These are phyloP conservation scores for Chaetomium olivaceum DNA, from an alignment of 2,329 filamentous ascomycete genomes.

Conservation along the genomic window DNA sequence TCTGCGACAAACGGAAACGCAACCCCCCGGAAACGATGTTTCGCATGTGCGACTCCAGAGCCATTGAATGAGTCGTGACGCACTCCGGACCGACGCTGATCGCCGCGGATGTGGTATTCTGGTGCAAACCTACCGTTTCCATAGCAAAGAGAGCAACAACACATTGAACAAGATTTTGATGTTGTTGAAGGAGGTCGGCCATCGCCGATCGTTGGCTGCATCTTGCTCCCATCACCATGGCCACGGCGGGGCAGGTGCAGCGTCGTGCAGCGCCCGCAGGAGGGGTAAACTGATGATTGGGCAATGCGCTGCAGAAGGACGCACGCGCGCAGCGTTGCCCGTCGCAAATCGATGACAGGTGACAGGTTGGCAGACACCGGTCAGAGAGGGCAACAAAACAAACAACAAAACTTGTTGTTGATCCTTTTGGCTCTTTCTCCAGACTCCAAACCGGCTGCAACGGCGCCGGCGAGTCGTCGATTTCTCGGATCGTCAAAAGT, in stretches of 20 bases:
- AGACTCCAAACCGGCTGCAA: conserved; percentile 5
- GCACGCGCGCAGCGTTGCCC: conserved; percentile 9
- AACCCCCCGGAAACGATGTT: conserved; percentile 8
- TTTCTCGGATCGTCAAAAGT: neutral
- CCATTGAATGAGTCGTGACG: neutral
- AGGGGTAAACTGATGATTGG: conserved; percentile 5
- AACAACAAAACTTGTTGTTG: neutral
- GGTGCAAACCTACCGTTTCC: neutral
- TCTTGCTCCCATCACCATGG: conserved; percentile 8
- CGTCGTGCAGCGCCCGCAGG: neutral
- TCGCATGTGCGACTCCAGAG: conserved; percentile 11
- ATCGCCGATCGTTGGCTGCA: conserved; percentile 1
- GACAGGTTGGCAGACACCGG: too few species aligned
- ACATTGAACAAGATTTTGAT: neutral
- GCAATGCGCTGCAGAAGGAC: neutral
- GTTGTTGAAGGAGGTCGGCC: neutral
- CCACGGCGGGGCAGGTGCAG: neutral
- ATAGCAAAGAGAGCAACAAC: neutral
- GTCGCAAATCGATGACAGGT: neutral
- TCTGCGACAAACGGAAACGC: conserved; percentile 5
- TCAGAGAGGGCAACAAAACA: neutral
- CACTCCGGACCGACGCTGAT: neutral
- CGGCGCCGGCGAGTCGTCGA: neutral
- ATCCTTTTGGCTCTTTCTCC: conserved; percentile 1
- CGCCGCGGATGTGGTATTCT: neutral